These are phyloP conservation scores for Trichaptum fuscoviolaceum DNA, from an alignment of 768 basidiomycete species.

Conservation along the genomic window DNA sequence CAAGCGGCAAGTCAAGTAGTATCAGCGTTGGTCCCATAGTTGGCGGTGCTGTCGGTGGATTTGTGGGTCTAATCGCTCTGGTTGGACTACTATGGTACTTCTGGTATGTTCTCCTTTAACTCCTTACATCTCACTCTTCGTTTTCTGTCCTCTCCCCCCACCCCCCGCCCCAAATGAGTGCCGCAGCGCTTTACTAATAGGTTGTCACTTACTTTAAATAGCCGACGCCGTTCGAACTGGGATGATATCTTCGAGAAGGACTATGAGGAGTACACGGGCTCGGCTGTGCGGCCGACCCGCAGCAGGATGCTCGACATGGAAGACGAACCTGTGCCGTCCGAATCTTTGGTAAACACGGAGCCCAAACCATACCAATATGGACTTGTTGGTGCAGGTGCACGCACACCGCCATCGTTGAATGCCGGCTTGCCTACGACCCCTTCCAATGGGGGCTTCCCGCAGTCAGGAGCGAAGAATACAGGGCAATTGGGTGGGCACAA, in stretches of 20 bases:
- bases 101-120: conserved; percentile 31
- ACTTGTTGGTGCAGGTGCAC: conserved; percentile 37
- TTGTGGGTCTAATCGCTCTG: conserved; percentile 43
- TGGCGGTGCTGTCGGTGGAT: conserved; percentile 51
- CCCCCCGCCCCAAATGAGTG: conserved; percentile 4
- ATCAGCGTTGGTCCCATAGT: conserved; percentile 39
- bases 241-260: conserved; percentile 49
- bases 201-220: not conserved
- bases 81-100: conserved; percentile 45
- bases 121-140: conserved; percentile 5
- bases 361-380: conserved; percentile 63
- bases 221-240: conserved; percentile 24
- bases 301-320: conserved; percentile 25
- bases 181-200: not conserved
- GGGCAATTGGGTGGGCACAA: not conserved
- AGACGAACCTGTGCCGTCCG: conserved; percentile 17
- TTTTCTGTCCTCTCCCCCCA: conserved; percentile 1
- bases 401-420: not conserved
- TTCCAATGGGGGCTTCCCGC: not conserved
- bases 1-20: conserved; percentile 14
- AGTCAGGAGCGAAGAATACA: not conserved
- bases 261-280: conserved; percentile 21
- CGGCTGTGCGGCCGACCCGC: conserved; percentile 20
- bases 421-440: not conserved
- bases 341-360: conserved; percentile 16